phyloP scores from a whole-genome alignment of 2,329 filamentous ascomycete genomes.

The Trichoderma semiorbis region DNA sequence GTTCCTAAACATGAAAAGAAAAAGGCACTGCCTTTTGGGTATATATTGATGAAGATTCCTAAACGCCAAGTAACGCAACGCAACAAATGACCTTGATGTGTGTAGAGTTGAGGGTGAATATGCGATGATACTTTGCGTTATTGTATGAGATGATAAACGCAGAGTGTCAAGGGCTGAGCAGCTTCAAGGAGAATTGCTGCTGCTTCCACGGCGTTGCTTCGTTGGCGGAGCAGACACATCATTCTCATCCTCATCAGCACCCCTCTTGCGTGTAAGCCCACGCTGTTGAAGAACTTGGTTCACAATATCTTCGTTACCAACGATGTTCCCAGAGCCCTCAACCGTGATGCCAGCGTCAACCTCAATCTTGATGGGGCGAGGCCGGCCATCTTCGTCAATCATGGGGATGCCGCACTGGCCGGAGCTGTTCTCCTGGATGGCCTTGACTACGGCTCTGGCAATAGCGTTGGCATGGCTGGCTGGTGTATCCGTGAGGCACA shows the following conservation, averaged over 20 bases:
- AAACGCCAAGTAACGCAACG: constrained; percentile 6
- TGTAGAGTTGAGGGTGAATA: neutral
- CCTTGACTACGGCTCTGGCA: constrained; percentile 42
- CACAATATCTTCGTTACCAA: constrained; percentile 36
- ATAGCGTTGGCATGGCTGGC: constrained; percentile 41
- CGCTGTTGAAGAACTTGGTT: constrained; percentile 28
- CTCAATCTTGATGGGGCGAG: constrained; percentile 40
- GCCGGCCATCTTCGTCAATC: constrained; percentile 44
- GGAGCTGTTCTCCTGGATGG: constrained; percentile 42
- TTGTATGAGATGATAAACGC: neutral
- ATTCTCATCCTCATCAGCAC: constrained; percentile 21
- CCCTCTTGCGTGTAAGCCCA: constrained; percentile 22
- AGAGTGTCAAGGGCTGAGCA: neutral
- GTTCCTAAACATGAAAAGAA: neutral
- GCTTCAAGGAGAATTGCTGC: neutral
- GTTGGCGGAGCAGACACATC: constrained; percentile 18
- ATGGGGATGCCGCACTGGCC: constrained; percentile 42
- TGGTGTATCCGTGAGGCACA: constrained; percentile 41
- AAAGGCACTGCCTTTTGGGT: constrained; percentile 9
- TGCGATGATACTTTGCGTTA: neutral
- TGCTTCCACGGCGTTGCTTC: neutral
- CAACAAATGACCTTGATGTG: neutral
- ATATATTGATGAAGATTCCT: constrained; percentile 3
- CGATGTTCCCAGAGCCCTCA: constrained; percentile 42
- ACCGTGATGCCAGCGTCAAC: constrained; percentile 46